Evolutionary conservation across 2,329 filamentous ascomycete genomes (phyloP).

Genomic region (Cercospora canescens): DNA sequence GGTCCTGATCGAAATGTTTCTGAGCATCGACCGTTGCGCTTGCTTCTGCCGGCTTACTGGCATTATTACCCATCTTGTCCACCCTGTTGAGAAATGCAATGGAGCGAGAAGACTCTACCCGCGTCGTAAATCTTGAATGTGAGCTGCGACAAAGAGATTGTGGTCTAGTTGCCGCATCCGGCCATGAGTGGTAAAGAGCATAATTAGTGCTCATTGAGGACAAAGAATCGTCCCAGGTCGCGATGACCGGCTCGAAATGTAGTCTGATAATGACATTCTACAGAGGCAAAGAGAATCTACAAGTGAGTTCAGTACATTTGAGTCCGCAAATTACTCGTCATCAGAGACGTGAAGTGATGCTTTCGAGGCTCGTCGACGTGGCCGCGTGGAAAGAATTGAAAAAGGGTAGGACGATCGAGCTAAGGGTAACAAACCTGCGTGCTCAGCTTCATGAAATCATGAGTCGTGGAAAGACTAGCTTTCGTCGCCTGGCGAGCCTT

Average conservation of each 20-base stretch:
- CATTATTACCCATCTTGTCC: not conserved
- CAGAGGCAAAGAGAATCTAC: not conserved
- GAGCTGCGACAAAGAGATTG: constrained; percentile 1
- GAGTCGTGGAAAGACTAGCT: not conserved
- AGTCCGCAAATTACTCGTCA: not conserved
- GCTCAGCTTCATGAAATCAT: not conserved
- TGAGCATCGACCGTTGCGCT: not conserved
- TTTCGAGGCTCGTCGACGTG: not conserved
- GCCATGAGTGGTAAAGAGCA: not conserved
- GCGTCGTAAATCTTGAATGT: not conserved
- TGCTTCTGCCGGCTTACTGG: not conserved
- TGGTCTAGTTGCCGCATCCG: constrained; percentile 1
- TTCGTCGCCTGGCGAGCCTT: not conserved
- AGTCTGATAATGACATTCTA: not conserved
- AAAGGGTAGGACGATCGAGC: no score
- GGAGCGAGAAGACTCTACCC: not conserved
- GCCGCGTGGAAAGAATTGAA: not conserved
- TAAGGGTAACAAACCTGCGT: not conserved
- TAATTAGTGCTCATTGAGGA: not conserved
- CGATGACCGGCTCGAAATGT: not conserved
- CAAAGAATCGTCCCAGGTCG: not conserved
- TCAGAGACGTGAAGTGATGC: not conserved
- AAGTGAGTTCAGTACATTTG: not conserved
- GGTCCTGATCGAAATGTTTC: not conserved
- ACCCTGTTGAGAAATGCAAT: not conserved